These are phyloP conservation scores for Paecilomyces formosus DNA, from an alignment of 2,329 filamentous ascomycete genomes.

Conservation along the genomic window DNA sequence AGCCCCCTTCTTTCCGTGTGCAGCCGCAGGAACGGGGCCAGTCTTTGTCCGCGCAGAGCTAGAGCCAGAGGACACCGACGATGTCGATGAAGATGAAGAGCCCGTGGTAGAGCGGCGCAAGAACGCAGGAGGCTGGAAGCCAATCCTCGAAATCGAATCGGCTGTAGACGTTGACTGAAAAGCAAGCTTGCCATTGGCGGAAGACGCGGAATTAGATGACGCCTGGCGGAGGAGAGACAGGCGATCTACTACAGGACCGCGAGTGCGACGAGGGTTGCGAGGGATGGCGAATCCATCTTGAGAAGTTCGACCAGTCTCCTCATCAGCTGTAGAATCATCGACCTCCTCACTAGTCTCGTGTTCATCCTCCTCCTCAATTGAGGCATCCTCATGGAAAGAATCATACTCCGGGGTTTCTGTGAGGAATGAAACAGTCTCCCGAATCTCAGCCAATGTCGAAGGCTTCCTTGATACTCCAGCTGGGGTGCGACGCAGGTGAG, in stretches of 20 bases:
- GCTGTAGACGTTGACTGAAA: conserved; percentile 20
- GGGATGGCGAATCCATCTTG: conserved; percentile 19
- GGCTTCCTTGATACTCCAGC: conserved; percentile 55
- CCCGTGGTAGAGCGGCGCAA: conserved; percentile 22
- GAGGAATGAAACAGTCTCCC: conserved; percentile 74
- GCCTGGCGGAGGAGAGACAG: conserved; percentile 37
- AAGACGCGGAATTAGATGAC: conserved; percentile 35
- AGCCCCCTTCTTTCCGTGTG: conserved; percentile 51
- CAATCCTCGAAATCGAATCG: conserved; percentile 15
- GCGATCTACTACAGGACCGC: conserved; percentile 37
- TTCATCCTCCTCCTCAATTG: conserved; percentile 42
- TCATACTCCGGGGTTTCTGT: conserved; percentile 60
- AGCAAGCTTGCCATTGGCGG: conserved; percentile 20
- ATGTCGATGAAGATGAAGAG: conserved; percentile 18
- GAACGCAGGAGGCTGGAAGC: conserved; percentile 25
- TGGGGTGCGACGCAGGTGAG: conserved; percentile 55
- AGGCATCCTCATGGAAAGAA: conserved; percentile 48
- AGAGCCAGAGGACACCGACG: conserved; percentile 14
- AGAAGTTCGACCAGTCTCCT: conserved; percentile 10
- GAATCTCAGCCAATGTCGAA: conserved; percentile 68
- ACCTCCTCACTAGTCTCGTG: conserved; percentile 38
- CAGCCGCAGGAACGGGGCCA: conserved; percentile 27
- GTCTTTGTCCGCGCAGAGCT: conserved; percentile 17
- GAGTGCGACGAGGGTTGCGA: conserved; percentile 30
- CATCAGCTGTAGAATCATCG: conserved; percentile 15